phyloP scores from a whole-genome alignment of 192 early-diverging fungal genomes.

The Dissophora ornata region DNA sequence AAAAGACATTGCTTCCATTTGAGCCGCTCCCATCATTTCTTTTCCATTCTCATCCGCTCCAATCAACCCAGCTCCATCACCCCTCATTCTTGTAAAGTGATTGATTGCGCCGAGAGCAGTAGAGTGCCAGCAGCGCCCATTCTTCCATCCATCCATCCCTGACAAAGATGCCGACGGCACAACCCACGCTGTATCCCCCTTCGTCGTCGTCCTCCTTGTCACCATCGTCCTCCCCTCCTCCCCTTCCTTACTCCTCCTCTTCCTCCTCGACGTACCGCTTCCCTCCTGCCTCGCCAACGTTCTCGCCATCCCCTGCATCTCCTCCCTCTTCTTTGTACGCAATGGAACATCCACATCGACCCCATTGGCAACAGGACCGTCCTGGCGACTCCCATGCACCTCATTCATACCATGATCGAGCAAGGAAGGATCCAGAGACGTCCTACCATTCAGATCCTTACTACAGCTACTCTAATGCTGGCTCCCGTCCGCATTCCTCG shows the following conservation, averaged over 20 bases:
- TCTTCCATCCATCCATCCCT: background rate
- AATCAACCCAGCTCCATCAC: constrained; percentile 3
- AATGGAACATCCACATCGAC: background rate
- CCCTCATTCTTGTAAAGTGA: too few relatives aligned
- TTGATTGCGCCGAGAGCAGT: too few relatives aligned
- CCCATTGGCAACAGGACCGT: constrained; percentile 4
- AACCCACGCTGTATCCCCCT: background rate
- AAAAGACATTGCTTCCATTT: too few relatives aligned
- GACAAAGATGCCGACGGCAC: constrained; percentile 20
- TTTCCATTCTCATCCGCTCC: too few relatives aligned
- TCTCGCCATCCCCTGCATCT: background rate
- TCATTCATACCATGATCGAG: constrained; percentile 5
- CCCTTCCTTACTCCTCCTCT: background rate
- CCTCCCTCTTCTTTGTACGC: background rate
- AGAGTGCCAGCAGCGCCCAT: background rate
- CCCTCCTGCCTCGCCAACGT: background rate
- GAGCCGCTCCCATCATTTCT: too few relatives aligned
- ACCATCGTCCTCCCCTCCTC: constrained; percentile 7
- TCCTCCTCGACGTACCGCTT: constrained; percentile 11
- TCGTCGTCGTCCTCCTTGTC: constrained; percentile 4
- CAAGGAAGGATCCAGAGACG: constrained; percentile 25
- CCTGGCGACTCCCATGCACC: background rate
- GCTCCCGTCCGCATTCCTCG: background rate
- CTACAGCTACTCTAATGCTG: background rate
- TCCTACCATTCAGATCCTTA: constrained; percentile 11